Percentiles rank a stretch among this genome's conserved stretches.
Conservation (phyloP, 768 basidiomycete species). For the Lentinula lateritia region DNA sequence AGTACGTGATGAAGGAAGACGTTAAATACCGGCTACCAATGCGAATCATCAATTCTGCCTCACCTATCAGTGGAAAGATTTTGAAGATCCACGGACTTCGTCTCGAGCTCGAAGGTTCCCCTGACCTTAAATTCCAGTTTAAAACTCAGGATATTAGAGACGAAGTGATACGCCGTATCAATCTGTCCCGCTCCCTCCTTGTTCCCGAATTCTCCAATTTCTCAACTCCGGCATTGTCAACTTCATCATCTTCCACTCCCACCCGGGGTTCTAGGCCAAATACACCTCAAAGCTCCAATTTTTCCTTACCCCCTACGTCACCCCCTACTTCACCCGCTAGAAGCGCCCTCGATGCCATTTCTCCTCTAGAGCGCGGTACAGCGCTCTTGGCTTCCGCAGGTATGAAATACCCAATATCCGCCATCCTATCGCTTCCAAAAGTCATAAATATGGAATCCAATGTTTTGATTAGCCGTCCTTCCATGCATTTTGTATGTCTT, state of each 20-base stretch:
- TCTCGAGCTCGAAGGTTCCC: constrained; percentile 40
- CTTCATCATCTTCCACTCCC: neutral
- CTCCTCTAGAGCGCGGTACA: constrained; percentile 38
- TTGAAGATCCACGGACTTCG: constrained; percentile 30
- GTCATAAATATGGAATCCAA: constrained; percentile 41
- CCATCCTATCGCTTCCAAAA: constrained; percentile 31
- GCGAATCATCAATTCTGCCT: constrained; percentile 32
- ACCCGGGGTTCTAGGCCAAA: neutral
- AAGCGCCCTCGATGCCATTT: constrained; percentile 32
- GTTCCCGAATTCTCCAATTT: constrained; percentile 1
- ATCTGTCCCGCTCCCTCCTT: constrained; percentile 10
- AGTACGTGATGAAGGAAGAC: constrained; percentile 30
- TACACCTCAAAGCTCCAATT: neutral
- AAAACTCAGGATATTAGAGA: constrained; percentile 32
- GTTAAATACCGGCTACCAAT: constrained; percentile 38
- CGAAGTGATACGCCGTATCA: constrained; percentile 35
- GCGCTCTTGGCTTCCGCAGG: constrained; percentile 23
- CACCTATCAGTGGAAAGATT: constrained; percentile 22
- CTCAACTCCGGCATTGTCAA: neutral
- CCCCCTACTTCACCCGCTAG: constrained; percentile 9
- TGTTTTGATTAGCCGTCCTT: constrained; percentile 19
- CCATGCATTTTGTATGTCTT: constrained; percentile 54
- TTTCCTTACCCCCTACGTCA: constrained; percentile 9
- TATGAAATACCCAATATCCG: constrained; percentile 22
- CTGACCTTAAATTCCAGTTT: constrained; percentile 46